Percentiles rank a stretch among this genome's conserved stretches.
Evolutionary conservation across 2,329 filamentous ascomycete species (phyloP).

Genomic region (Xylariaceae sp.): DNA sequence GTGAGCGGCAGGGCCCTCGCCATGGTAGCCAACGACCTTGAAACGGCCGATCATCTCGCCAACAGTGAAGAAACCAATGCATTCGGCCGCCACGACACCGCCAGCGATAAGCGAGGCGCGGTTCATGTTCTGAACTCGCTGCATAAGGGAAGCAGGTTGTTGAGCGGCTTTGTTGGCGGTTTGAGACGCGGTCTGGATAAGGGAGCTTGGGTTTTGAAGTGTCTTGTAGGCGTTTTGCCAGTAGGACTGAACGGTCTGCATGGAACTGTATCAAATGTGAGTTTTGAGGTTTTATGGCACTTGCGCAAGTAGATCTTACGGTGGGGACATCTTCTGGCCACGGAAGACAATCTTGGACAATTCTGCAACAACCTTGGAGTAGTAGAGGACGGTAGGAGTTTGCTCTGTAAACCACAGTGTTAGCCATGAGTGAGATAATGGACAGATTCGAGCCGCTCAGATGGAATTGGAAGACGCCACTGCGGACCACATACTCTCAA

Average conservation of each 20-base stretch:
- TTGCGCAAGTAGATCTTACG: slow-evolving; percentile 62
- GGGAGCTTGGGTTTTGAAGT: slow-evolving; percentile 62
- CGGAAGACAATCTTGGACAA: slow-evolving; percentile 82
- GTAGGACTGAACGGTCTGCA: slow-evolving; percentile 81
- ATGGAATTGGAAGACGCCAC: background rate
- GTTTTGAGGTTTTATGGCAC: slow-evolving; percentile 1
- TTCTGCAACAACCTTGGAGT: slow-evolving; percentile 84
- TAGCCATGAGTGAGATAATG: slow-evolving; percentile 7
- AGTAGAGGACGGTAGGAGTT: slow-evolving; percentile 85
- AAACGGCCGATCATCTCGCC: slow-evolving; percentile 94
- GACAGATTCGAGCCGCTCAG: background rate
- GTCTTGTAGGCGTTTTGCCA: slow-evolving; percentile 71
- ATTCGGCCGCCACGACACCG: slow-evolving; percentile 78
- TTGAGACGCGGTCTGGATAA: slow-evolving; percentile 45
- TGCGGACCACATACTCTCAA: slow-evolving; percentile 69
- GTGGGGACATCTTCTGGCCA: slow-evolving; percentile 86
- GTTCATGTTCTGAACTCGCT: slow-evolving; percentile 63
- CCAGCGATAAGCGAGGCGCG: slow-evolving; percentile 65
- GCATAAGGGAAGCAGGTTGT: slow-evolving; percentile 29
- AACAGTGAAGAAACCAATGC: slow-evolving; percentile 94
- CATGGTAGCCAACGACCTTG: slow-evolving; percentile 92
- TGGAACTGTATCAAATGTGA: slow-evolving; percentile 49
- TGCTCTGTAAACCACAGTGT: slow-evolving; percentile 54
- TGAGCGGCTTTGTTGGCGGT: slow-evolving; percentile 46
- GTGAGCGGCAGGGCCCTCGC: slow-evolving; percentile 57